A percentile compares a stretch with the other conserved stretches of the same genome.
These are phyloP conservation scores for Dispira parvispora DNA, from an alignment of 192 early-diverging fungal genomes.

Conservation along the genomic window DNA sequence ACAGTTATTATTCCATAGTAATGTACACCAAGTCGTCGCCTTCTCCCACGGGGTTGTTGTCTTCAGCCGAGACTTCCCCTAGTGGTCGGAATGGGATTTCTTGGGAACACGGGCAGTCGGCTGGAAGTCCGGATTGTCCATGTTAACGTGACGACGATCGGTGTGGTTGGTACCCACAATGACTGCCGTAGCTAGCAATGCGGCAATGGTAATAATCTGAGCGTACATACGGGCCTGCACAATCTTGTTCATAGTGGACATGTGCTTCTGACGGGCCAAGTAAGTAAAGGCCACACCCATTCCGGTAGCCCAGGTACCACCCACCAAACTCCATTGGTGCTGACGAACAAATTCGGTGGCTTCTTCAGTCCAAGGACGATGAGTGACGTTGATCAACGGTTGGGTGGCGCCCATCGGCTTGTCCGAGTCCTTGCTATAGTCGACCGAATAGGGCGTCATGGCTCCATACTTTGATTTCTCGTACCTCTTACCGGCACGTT, in stretches of 20 bases:
- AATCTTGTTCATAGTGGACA: conserved; percentile 39
- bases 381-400: no score
- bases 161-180: conserved; percentile 20
- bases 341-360: conserved; percentile 19
- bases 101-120: no score
- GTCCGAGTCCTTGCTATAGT: neutral
- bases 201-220: conserved; percentile 42
- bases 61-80: no score
- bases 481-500: neutral
- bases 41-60: no score
- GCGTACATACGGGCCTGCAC: conserved; percentile 61
- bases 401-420: neutral
- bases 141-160: no score
- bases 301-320: conserved; percentile 26
- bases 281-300: conserved; percentile 21
- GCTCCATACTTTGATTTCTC: neutral
- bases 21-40: no score
- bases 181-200: conserved; percentile 39
- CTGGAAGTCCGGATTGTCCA: no score
- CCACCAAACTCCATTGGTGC: conserved; percentile 29
- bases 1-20: no score
- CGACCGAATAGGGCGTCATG: neutral
- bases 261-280: conserved; percentile 27
- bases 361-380: no score
- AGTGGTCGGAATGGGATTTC: no score